Evolutionary conservation across 305 asterid species (phyloP), one percentile per base, ranked within the genome.

Genomic region (Petunia hybrid): DNA sequence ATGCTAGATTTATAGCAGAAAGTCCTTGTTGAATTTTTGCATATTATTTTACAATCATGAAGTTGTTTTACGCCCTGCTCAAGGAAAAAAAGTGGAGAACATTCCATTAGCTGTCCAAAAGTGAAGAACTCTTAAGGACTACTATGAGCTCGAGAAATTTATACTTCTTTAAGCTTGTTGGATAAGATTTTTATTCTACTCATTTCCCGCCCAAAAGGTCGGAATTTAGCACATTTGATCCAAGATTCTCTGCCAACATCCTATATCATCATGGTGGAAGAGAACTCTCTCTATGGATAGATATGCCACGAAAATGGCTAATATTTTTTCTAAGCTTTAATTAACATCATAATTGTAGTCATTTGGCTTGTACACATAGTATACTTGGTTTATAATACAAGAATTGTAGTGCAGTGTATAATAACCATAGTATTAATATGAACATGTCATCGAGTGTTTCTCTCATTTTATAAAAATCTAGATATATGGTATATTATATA

Each of bases 131-230:
- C 46, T 51, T 51, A 73, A 73, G 7, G 13, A 35, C 62, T 73
- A 73, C 35, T 73, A 73, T 73, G 63, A 73, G 63, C 45, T 73
- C 51, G 46, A 73, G 36, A 51, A 51, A 36, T 73, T 42, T 68
- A 68, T 68, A 0, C 56, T 16, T 39, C 57, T 68, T 68, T 43
- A 42, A 43, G 56, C 39, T 42, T 42, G 56, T 67, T 68, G 40
- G 40, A 68, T 68, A 43, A 68, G 16, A 68, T 16, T 68, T 16
- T 41, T 40, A 12, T 14, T 8, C 39, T 42, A 68, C 76, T 68
- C 76, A 42, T 68, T 68, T 16, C 39, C 76, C 40, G 2, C 56
- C 16, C n/a, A 43, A 4, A 68, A 43, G n/a, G 40, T 42, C 76
- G 16, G 76, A 43, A n/a, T 43, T 68, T 42, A 8, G 51, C 8